Conservation (phyloP, 2,329 filamentous ascomycete genomes). For the Peltaster fructicola region DNA sequence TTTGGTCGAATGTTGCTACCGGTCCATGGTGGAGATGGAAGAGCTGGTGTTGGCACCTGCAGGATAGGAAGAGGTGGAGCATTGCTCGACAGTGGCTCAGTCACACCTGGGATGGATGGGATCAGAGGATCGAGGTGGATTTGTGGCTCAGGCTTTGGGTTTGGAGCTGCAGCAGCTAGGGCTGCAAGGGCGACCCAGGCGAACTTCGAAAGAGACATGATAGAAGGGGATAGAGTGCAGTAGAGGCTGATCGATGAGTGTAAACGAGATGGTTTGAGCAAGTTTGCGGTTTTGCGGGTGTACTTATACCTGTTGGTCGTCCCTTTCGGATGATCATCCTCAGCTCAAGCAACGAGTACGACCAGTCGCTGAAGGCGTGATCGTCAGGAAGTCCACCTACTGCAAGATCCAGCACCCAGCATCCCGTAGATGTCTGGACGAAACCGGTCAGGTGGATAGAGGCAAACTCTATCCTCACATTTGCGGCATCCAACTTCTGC, state of each 20-base stretch:
- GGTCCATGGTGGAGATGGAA: slow-evolving; percentile 36
- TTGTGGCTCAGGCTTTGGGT: slow-evolving; percentile 5
- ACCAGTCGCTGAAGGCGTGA: too few species aligned
- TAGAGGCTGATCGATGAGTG: slow-evolving; percentile 1
- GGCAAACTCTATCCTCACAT: too few species aligned
- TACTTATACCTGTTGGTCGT: too few species aligned
- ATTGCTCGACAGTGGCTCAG: slow-evolving; percentile 34
- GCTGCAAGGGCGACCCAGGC: slow-evolving; percentile 2
- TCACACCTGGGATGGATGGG: slow-evolving; percentile 41
- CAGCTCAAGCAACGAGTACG: too few species aligned
- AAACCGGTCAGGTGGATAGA: too few species aligned
- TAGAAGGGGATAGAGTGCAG: slow-evolving; percentile 2
- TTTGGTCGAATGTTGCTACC: slow-evolving; percentile 41
- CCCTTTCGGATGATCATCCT: too few species aligned
- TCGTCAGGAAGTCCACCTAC: too few species aligned
- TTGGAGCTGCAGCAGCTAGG: slow-evolving; percentile 5
- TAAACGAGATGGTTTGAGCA: slow-evolving; percentile 1
- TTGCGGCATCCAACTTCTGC: too few species aligned
- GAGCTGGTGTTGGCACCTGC: slow-evolving; percentile 40
- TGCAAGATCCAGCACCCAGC: too few species aligned
- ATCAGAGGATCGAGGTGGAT: slow-evolving; percentile 29
- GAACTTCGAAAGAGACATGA: slow-evolving; percentile 3
- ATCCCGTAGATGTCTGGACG: too few species aligned
- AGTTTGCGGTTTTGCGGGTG: too few species aligned
- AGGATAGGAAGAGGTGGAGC: slow-evolving; percentile 40